Conservation (phyloP, 306 rosid species). For the Lathyrus tuberosus region DNA sequence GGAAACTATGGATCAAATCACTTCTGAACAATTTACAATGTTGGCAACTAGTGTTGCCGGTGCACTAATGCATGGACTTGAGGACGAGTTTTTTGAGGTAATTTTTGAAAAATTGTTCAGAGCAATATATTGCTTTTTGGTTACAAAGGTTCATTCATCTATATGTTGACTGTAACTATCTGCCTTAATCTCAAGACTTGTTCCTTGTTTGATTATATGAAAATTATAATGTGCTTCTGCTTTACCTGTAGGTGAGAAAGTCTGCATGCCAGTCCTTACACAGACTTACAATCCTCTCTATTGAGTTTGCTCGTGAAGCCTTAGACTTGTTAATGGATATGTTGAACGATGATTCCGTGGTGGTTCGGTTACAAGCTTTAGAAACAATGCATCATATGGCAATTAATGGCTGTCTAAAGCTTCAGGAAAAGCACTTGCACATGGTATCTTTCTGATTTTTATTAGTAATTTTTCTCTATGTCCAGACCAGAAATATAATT, state of each 20-base stretch:
- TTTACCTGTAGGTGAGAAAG: constrained; percentile 69
- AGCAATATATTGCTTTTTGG: constrained; percentile 22
- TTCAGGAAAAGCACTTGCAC: constrained; percentile 74
- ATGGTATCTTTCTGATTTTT: constrained; percentile 55
- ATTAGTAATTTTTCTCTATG: neutral
- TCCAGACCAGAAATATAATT: constrained; percentile 6
- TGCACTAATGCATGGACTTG: constrained; percentile 85
- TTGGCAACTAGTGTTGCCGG: constrained; percentile 70
- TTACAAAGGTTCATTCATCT: constrained; percentile 14
- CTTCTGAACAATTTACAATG: constrained; percentile 52
- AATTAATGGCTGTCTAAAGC: constrained; percentile 49
- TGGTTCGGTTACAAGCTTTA: constrained; percentile 73
- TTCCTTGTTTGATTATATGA: constrained; percentile 10
- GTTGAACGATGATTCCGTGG: constrained; percentile 70
- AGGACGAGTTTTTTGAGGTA: constrained; percentile 95
- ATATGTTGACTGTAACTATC: constrained; percentile 30
- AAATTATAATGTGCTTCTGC: constrained; percentile 30
- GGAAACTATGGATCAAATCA: constrained; percentile 46
- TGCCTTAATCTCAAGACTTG: constrained; percentile 11
- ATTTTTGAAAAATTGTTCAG: constrained; percentile 4
- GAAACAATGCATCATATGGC: constrained; percentile 85
- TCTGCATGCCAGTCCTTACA: constrained; percentile 70
- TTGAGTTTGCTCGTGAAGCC: constrained; percentile 67
- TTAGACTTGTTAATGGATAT: constrained; percentile 68
- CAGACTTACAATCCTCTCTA: constrained; percentile 57